phyloP scores from a whole-genome alignment of 192 early-diverging fungal species.

The Coemansia sp. region DNA sequence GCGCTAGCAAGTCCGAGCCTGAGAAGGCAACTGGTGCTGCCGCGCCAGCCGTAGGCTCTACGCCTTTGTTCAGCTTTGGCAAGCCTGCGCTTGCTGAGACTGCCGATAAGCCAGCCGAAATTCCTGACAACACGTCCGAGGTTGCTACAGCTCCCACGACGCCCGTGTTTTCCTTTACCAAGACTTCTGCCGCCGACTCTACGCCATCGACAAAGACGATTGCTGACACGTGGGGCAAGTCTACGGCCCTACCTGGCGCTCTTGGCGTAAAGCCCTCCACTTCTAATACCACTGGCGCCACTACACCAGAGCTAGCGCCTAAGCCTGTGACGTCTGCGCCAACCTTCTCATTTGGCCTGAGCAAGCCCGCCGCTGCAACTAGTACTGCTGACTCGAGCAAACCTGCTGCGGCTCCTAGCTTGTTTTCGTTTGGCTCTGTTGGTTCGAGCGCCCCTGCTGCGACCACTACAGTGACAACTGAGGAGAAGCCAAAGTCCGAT shows the following conservation, averaged over 20 bases:
- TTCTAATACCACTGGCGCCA: slow-evolving; percentile 1
- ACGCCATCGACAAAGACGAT: background rate
- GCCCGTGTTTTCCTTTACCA: slow-evolving; percentile 22
- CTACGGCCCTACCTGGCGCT: background rate
- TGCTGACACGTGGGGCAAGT: slow-evolving; percentile 8
- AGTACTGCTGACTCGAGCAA: slow-evolving; percentile 4
- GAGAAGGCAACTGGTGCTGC: background rate
- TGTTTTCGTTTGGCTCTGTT: slow-evolving; percentile 23
- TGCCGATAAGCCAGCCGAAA: slow-evolving; percentile 3
- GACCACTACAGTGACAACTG: background rate
- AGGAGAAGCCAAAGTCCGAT: slow-evolving; percentile 9
- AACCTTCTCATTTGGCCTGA: slow-evolving; percentile 19
- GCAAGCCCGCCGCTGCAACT: background rate
- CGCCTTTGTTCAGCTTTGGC: slow-evolving; percentile 25
- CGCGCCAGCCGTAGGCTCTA: background rate
- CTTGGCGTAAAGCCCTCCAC: slow-evolving; percentile 13
- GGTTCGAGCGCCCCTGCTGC: background rate
- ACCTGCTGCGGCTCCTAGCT: slow-evolving; percentile 1
- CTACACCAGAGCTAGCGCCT: slow-evolving; percentile 4
- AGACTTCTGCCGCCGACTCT: slow-evolving; percentile 3
- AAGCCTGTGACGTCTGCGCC: slow-evolving; percentile 5
- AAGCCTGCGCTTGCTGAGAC: background rate
- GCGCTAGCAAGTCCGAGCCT: background rate
- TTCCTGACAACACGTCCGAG: slow-evolving; percentile 6
- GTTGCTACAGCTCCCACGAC: slow-evolving; percentile 10